These are phyloP conservation scores for Monilinia aucupariae DNA, from an alignment of 2,329 filamentous ascomycete species.

Conservation along the genomic window DNA sequence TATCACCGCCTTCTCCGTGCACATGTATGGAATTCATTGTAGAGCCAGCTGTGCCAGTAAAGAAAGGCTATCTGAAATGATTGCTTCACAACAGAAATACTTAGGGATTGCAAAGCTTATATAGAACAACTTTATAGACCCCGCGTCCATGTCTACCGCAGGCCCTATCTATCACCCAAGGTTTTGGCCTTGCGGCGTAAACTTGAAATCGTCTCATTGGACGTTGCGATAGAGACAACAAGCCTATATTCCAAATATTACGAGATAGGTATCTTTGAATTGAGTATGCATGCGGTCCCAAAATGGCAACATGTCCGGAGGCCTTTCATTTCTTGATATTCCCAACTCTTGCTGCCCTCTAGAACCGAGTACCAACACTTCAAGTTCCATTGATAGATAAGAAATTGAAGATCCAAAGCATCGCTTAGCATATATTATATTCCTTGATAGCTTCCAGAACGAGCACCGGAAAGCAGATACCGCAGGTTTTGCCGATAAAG, in stretches of 20 bases:
- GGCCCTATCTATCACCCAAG: slow-evolving; percentile 4
- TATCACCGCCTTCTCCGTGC: neutral
- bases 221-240: too few species aligned
- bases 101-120: neutral
- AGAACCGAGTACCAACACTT: neutral
- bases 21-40: slow-evolving; percentile 4
- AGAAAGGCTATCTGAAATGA: neutral
- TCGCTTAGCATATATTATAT: neutral
- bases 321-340: neutral
- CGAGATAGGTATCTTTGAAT: neutral
- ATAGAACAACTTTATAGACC: neutral
- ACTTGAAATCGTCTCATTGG: neutral
- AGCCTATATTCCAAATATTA: neutral
- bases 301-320: neutral
- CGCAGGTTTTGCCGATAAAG: neutral
- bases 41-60: neutral
- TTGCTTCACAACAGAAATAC: neutral
- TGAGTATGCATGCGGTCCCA: neutral
- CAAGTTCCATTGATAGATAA: neutral
- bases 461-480: neutral
- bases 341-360: neutral
- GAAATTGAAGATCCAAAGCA: neutral
- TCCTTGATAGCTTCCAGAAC: neutral
- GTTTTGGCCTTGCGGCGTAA: neutral
- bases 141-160: neutral